Base-by-base conservation (phyloP, 2,329 filamentous ascomycete genomes). In the Apiospora arundinis region DNA sequence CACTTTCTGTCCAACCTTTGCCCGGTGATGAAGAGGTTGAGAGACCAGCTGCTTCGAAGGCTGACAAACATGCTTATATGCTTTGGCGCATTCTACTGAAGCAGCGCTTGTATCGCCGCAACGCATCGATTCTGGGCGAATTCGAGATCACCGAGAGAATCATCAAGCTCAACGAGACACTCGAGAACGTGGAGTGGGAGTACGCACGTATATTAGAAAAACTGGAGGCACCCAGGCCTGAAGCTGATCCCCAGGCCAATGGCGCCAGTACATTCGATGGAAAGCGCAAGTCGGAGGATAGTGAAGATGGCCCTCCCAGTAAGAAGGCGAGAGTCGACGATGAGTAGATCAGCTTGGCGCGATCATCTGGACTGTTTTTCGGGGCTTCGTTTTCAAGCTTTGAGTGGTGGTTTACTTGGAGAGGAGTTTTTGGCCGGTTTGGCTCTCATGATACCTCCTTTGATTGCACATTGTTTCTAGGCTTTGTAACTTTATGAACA, bases 51-150 rank as follows among this genome's bases (percentile, higher is more conserved):
- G 71, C 77, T 21, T 74, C 86, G 3, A 86, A 87, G 71, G 85
- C 84, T 63, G 87, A 92, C 74, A 86, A 90, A 74, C 86, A 91
- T 37, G 85, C 88, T 68, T 93, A 92, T 79, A 88, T 86, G 73
- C 87, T 94, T 63, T 97, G 93, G 92, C 85, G 91, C 42, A 81
- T 95, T 32, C 85, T 93, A 56, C 89, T 92, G n/a, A 96, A 96
- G 83, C 89, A 93, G 76, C 85, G 94, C 46, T 84, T 97, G 4
- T 95, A 93, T 79, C 87, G 89, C 63, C 92, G 94, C 76, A 95
- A 96, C 77, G 88, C 87, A 71, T 92, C 95, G 75, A 82, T 88
- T 2, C 85, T 97, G 16, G 87, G 89, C 48, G 91, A 95, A 80
- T 82, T 95, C 52, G 92, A 94, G 70, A 83, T 85, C 6, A 80